Conservation (phyloP, 805 yeast genomes). For the Nakazawaea sp. region DNA sequence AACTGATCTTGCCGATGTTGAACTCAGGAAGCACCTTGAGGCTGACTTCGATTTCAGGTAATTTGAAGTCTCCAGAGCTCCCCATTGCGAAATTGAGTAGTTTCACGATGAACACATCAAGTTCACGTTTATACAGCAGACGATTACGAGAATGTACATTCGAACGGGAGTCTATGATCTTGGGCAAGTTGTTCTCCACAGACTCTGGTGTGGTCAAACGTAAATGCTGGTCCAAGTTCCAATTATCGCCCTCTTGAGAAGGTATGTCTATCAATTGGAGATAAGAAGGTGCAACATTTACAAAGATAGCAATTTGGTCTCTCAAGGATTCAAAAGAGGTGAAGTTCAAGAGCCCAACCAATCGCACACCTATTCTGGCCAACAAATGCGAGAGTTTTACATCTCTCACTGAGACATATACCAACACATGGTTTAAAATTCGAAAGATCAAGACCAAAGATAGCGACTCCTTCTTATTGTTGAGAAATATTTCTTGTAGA, state of each 20-base stretch:
- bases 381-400: slow-evolving; percentile 29
- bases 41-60: slow-evolving; percentile 12
- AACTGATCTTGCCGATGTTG: slow-evolving; percentile 8
- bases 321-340: slow-evolving; percentile 35
- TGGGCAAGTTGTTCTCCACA: too few relatives aligned
- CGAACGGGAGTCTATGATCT: too few relatives aligned
- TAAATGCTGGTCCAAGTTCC: slow-evolving; percentile 13
- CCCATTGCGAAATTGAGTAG: slow-evolving; percentile 15
- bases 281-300: slow-evolving; percentile 36
- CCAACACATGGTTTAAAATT: slow-evolving; percentile 38
- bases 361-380: slow-evolving; percentile 30
- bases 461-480: slow-evolving; percentile 18
- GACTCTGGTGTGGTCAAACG: neutral
- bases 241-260: slow-evolving; percentile 19
- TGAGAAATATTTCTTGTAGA: slow-evolving; percentile 4
- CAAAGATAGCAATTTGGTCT: slow-evolving; percentile 37
- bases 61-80: slow-evolving; percentile 7
- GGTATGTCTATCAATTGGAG: slow-evolving; percentile 23
- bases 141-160: too few relatives aligned
- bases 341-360: slow-evolving; percentile 27
- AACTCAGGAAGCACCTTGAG: slow-evolving; percentile 12
- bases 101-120: slow-evolving; percentile 12
- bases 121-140: slow-evolving; percentile 8
- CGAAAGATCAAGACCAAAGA: slow-evolving; percentile 26
- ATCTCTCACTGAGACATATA: slow-evolving; percentile 34